Base-by-base conservation (phyloP, 495 filamentous ascomycete genomes). In the Tetracladium marchalianum region DNA sequence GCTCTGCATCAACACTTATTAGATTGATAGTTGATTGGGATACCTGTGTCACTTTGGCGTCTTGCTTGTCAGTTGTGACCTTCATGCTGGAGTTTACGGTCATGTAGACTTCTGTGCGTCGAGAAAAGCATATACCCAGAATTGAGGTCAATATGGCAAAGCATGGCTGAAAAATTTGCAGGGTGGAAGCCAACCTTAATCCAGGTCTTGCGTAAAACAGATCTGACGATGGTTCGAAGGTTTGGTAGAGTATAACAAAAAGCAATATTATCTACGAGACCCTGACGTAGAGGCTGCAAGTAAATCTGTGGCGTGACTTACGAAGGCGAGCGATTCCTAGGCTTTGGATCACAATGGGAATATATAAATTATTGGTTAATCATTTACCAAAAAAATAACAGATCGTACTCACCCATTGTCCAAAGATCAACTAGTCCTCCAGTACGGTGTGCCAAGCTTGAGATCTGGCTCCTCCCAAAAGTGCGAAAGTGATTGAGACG, bases 21-120 rank as follows among this genome's bases (percentile, higher is more conserved):
- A 90, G 66, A 54, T 93, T 93, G 43, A 90, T 79, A 11, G 79
- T 84, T 45, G 80, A 82, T 61, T 90, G 87, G 43, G 83, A 82
- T 56, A 71, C 71, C 49, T 79, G 82, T 39, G 82, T 75, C 3
- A 72, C 52, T 7, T 75, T 70, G 31, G 80, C 79, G 4, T 76
- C 72, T 11, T 68, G 65, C 0, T 67, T 66, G 5, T 71, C 70
- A 3, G 56, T 56, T 4, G 68, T 58, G 4, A 60, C 35, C 24
- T 49, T 44, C 39, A 56, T 51, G 12, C n/a, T 37, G 11, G 43
- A 39, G 6, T 24, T 19, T 2, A 46, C 31, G 8, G 41, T 53
- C 41, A 67, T 70, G 35, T 66, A 79, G 32, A 92, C 76, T 40
- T 80, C 69, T 8, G 86, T 85, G 13, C 85, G 70, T 33, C 86